Base-by-base conservation (phyloP, 345 rosid species). In the Lumnitzera racemosa region DNA sequence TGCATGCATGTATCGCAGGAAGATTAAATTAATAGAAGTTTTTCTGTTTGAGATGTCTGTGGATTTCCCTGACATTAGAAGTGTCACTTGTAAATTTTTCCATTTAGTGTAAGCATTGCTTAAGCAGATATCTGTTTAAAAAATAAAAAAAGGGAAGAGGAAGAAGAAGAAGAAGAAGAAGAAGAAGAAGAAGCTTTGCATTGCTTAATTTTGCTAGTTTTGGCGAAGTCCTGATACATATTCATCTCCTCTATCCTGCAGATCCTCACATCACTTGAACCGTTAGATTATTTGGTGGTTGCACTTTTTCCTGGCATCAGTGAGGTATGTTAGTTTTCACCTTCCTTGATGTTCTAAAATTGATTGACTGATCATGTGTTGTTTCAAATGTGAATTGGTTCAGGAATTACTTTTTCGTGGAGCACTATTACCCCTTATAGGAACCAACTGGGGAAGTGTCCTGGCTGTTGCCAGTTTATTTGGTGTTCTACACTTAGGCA, bases 391-490 rank as follows among this genome's bases (percentile, higher is more conserved):
- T 41, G 10, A 25, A 57, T 24, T n/a, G 2, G 20, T 36, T 15
- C 80, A 92, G 98, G 98, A 89, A 74, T 74, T 94, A 53, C 84
- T 89, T 49, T 89, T 87, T 57, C 87, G 90, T 46, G 91, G 97
- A 27, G 83, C 90, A 27, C 57, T 89, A 56, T 75, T 85, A 52
- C 97, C 97, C 3, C 64, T 87, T 49, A 64, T 81, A 0, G 97
- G 99, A 68, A 76, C 74, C 61, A 78, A 88, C 65, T 86, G 81
- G 90, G 73, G 46, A 17, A 76, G 95, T 68, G 81, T 84, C 51
- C 51, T 83, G 23, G 68, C 48, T 2, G 84, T 82, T 51, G 87
- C 91, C 50, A 41, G 74, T 49, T 23, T 94, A 59, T 94, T 89
- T 29, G 97, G 98, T 54, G 73, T 77, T 65, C 75, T 89, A 20